phyloP scores from a whole-genome alignment of 2,329 filamentous ascomycete genomes.

The Penicillium nordicum region DNA sequence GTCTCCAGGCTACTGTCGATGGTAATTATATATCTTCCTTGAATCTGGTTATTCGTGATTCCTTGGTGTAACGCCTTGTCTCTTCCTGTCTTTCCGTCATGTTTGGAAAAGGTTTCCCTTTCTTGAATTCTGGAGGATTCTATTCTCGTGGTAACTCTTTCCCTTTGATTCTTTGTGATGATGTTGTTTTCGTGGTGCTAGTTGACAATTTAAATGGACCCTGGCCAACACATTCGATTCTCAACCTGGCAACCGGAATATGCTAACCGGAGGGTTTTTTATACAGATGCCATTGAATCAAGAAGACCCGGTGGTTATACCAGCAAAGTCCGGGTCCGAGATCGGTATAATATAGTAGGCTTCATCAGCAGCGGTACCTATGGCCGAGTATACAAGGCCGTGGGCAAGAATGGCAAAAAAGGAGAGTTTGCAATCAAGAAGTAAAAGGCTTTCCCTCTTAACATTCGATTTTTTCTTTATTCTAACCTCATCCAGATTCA shows the following conservation, averaged over 20 bases:
- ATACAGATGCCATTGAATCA: conserved; percentile 35
- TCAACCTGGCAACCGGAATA: neutral
- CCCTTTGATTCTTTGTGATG: conserved; percentile 8
- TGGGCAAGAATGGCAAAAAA: conserved; percentile 66
- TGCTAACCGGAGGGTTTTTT: conserved; percentile 23
- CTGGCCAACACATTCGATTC: conserved; percentile 7
- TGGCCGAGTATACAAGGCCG: conserved; percentile 94
- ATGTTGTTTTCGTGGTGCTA: neutral
- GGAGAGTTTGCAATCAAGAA: conserved; percentile 98
- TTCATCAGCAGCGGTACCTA: conserved; percentile 99
- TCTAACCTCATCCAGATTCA: conserved; percentile 57
- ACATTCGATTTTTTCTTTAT: neutral
- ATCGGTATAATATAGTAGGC: conserved; percentile 92
- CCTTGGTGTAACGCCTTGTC: neutral
- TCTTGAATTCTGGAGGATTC: conserved; percentile 37
- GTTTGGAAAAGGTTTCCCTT: conserved; percentile 42
- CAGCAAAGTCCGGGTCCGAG: conserved; percentile 80
- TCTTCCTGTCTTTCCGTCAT: conserved; percentile 26
- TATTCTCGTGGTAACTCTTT: conserved; percentile 42
- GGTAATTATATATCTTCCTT: conserved; percentile 38
- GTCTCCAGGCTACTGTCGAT: conserved; percentile 44
- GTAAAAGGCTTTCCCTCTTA: conserved; percentile 45
- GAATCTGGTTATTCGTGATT: conserved; percentile 10
- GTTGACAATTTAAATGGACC: conserved; percentile 13
- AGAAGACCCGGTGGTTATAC: conserved; percentile 51